Percentiles rank a stretch among this genome's conserved stretches.
These are phyloP conservation scores for Pichia scutulata DNA, from an alignment of 805 yeast genomes.

Conservation along the genomic window DNA sequence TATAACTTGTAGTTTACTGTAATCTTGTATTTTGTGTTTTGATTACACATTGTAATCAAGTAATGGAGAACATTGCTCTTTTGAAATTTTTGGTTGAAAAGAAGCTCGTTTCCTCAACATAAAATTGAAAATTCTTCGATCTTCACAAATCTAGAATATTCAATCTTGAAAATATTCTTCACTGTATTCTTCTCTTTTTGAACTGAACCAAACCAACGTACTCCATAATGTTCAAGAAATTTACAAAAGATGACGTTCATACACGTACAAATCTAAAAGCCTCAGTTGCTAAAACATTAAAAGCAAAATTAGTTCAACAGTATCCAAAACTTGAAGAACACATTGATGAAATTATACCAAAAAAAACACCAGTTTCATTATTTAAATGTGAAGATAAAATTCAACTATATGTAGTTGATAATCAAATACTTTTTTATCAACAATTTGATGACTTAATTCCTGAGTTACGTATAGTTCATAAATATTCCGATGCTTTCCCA, in stretches of 20 bases:
- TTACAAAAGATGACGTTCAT: conserved; percentile 80
- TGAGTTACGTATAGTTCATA: conserved; percentile 64
- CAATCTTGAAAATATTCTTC: no score
- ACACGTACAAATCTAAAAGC: conserved; percentile 89
- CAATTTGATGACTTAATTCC: conserved; percentile 78
- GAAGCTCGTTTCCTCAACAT: neutral
- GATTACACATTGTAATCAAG: neutral
- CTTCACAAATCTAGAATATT: neutral
- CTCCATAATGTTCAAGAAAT: conserved; percentile 32
- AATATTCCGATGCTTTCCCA: conserved; percentile 79
- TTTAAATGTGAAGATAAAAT: conserved; percentile 88
- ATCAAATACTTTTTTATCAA: conserved; percentile 70
- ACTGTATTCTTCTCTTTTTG: no score
- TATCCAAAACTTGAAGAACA: conserved; percentile 69
- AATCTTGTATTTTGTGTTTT: neutral
- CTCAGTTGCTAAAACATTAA: conserved; percentile 87
- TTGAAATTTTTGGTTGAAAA: no score
- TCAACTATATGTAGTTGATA: conserved; percentile 65
- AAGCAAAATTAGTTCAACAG: conserved; percentile 61
- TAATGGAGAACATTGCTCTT: no score
- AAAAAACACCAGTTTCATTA: conserved; percentile 72
- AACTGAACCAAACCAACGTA: no score
- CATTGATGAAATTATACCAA: conserved; percentile 79
- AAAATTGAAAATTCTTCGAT: neutral
- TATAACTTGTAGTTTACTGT: neutral